phyloP scores from a whole-genome alignment of 2,329 filamentous ascomycete species.

The Trichoderma breve region DNA sequence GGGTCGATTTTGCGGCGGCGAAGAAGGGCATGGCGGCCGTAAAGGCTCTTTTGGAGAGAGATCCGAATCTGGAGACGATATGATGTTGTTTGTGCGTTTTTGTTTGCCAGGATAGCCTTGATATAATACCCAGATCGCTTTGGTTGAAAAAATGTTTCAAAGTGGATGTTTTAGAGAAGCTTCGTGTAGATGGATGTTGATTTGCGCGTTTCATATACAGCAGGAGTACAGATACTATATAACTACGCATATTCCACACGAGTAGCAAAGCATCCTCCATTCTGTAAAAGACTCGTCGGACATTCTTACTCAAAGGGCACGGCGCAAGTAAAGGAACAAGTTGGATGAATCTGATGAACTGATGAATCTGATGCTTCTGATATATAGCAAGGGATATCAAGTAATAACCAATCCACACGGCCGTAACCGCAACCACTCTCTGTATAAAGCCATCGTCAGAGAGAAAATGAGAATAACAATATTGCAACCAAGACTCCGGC shows the following conservation, averaged over 20 bases:
- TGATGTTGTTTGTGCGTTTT: neutral
- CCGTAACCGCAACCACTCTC: neutral
- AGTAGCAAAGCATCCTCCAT: neutral
- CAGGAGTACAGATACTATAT: neutral
- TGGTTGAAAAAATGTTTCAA: neutral
- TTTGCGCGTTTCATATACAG: neutral
- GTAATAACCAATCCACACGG: neutral
- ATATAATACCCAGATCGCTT: neutral
- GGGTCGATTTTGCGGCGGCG: conserved; percentile 22
- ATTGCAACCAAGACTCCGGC: neutral
- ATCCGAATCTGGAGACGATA: conserved; percentile 22
- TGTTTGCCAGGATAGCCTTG: neutral
- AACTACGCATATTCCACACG: neutral
- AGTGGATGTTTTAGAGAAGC: neutral
- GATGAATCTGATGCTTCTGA: neutral
- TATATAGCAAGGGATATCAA: neutral
- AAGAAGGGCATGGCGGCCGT: conserved; percentile 20
- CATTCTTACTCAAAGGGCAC: neutral
- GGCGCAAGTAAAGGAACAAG: neutral
- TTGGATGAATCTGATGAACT: neutral
- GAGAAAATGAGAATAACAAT: neutral
- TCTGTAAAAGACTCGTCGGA: fast-evolving
- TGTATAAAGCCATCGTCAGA: neutral
- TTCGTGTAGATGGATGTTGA: neutral
- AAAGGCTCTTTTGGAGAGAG: conserved; percentile 18